Evolutionary conservation across 129 eudicot species (phyloP).

Genomic region (Flaveria robusta): DNA sequence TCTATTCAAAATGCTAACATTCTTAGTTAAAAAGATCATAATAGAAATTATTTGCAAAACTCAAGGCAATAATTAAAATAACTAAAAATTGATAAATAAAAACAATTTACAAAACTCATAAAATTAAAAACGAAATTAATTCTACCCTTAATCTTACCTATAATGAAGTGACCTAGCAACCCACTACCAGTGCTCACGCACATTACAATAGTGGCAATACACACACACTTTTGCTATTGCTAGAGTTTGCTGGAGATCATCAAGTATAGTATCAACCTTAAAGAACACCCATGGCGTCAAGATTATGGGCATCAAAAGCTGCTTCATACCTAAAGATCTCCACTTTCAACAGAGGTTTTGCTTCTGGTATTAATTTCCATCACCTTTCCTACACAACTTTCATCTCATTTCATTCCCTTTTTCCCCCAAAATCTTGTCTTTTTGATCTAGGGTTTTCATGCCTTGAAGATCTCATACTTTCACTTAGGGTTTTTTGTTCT

Average conservation of each 20-base stretch:
- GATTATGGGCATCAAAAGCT: conserved; percentile 54
- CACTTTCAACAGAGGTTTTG: conserved; percentile 53
- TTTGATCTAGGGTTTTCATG: conserved; percentile 22
- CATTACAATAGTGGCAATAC: conserved; percentile 9
- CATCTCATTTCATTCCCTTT: neutral
- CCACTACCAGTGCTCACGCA: conserved; percentile 18
- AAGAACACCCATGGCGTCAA: conserved; percentile 48
- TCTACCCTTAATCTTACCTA: conserved; percentile 26
- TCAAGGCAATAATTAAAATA: too few species aligned
- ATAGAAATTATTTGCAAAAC: too few species aligned
- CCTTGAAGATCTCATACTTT: conserved; percentile 26
- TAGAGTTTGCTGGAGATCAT: conserved; percentile 26
- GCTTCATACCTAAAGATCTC: conserved; percentile 63
- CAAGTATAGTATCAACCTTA: neutral
- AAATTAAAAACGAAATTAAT: too few species aligned
- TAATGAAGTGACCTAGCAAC: conserved; percentile 36
- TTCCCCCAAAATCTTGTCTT: neutral
- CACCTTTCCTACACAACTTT: neutral
- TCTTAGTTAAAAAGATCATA: too few species aligned
- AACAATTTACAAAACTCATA: too few species aligned
- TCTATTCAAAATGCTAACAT: too few species aligned
- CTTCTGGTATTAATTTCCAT: conserved; percentile 54
- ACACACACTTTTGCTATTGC: conserved; percentile 17
- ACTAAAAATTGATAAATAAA: too few species aligned
- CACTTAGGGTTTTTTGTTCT: conserved; percentile 6